Evolutionary conservation across 2,329 filamentous ascomycete genomes (phyloP), one percentile per base, ranked within the genome.

Genomic region (Metarhizium robertsii): DNA sequence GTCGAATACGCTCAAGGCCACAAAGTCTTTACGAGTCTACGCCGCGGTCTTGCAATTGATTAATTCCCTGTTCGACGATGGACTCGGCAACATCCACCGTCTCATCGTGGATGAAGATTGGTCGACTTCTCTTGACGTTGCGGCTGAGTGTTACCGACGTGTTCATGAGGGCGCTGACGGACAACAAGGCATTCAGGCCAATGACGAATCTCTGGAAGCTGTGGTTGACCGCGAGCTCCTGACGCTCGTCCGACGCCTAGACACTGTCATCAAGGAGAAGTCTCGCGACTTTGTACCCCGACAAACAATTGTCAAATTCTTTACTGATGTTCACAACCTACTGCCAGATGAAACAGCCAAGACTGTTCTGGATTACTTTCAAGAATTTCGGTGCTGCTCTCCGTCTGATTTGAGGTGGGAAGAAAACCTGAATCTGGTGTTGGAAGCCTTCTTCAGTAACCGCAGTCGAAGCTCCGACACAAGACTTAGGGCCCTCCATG

Each of bases 401-500:
- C 87, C 87, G 2, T 88, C 87, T 0, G 85, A 89, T 61, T 69
- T 77, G 50, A 74, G 81, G 40, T 91, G 87, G 87, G 78, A 86
- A 58, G 71, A 77, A 2, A 87, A 88, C 53, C 74, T 87, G 54
- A 71, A 73, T 16, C 70, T 81, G 30, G 76, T 90, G 1, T 67
- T 89, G 16, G 73, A 79, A 20, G 78, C 78, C 1, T 86, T 90
- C 63, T 84, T 88, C 61, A 77, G 79, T 46, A 81, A 88, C 62
- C 76, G 75, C 36, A 73, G 69, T 11, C 80, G 86, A 47, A 83
- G 84, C 13, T 78, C 82, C 2, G 71, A 79, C 53, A 81, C 87
- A 53, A 80, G 88, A 30, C 72, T 87, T 2, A 75, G 79, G 53
- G 83, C 85, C 16, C 70, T 90, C 50, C 77, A 80, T 58, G 76